Base-by-base conservation (phyloP, 2,329 filamentous ascomycete genomes). In the Nakataea oryzae region DNA sequence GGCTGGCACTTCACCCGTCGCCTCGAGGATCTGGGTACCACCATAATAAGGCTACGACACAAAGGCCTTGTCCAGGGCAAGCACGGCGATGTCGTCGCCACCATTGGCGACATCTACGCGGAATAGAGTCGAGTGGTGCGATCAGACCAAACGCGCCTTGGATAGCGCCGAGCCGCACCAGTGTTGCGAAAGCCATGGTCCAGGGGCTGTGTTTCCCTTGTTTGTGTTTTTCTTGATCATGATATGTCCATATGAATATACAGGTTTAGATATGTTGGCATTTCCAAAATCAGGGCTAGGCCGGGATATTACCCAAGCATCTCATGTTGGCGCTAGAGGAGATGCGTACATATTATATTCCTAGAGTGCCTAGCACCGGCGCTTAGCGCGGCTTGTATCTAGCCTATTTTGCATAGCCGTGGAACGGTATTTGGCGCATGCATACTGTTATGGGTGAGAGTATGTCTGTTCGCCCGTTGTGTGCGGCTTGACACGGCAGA, bases 31-130 rank as follows among this genome's bases (percentile, higher is more conserved):
- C 50, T 61, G 12, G 59, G 59, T n/a, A 32, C 32, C 54, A 61
- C 47, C 11, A 61, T 61, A 54, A 56, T 50, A 29, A 30, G 28
- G n/a, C 59, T 61, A 21, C 29, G 59, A 29, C 59, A 61, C 50
- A 54, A 56, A 54, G 59, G 50, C 50, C 59, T 61, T 2, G 29
- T 61, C 3, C 59, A 61, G 24, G 59, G 59, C 21, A 54, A 61
- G 50, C 30, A 57, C n/a, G 50, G n/a, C 11, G 54, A 57, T 4
- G 24, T 56, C 24, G 27, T 57, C 24, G 3, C 13, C 26, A 29
- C 11, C 14, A 1, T 32, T 13, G 56, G 56, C 27, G 56, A 58
- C 29, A 58, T 58, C 17, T 58, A 58, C 29, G 21, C 13, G 3
- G 56, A 58, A 28, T 58, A n/a, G 32, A 47, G 34, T 17, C 2